A percentile compares a stretch with the other conserved stretches of the same genome.
Evolutionary conservation across 768 basidiomycete genomes (phyloP).

Genomic region (Coprinopsis cinerea): DNA sequence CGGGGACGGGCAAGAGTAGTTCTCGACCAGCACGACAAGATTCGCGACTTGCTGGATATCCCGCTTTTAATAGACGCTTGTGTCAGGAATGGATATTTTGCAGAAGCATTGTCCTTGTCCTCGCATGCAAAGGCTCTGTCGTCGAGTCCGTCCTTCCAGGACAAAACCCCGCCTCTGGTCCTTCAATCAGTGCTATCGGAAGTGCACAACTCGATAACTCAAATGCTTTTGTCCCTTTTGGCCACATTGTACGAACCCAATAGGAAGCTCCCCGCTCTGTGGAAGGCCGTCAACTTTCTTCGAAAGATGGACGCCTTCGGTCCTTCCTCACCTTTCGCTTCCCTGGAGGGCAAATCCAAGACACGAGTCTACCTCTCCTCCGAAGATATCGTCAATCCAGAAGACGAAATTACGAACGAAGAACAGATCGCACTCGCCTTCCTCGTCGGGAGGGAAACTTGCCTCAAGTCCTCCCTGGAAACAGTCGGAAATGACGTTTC

Average conservation of each 20-base stretch:
- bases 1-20: slow-evolving; percentile 75
- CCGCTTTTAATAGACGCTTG: slow-evolving; percentile 90
- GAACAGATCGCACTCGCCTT: slow-evolving; percentile 87
- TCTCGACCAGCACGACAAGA: slow-evolving; percentile 91
- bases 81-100: slow-evolving; percentile 87
- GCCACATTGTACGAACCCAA: slow-evolving; percentile 75
- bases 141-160: slow-evolving; percentile 34
- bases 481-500: slow-evolving; percentile 43
- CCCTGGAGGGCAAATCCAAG: slow-evolving; percentile 16
- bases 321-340: slow-evolving; percentile 23
- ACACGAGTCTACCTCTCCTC: slow-evolving; percentile 9
- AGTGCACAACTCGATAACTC: slow-evolving; percentile 58
- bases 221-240: slow-evolving; percentile 77
- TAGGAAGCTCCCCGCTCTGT: slow-evolving; percentile 78
- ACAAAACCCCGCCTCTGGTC: slow-evolving; percentile 36
- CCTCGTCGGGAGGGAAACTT: slow-evolving; percentile 58
- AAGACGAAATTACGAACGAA: slow-evolving; percentile 32
- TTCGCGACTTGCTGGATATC: slow-evolving; percentile 86
- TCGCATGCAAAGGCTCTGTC: slow-evolving; percentile 58
- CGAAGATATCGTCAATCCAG: slow-evolving; percentile 16
- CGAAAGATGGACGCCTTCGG: slow-evolving; percentile 71
- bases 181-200: slow-evolving; percentile 60
- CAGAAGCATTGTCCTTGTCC: slow-evolving; percentile 84
- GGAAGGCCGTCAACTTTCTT: slow-evolving; percentile 86
- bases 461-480: slow-evolving; percentile 54